Conservation (phyloP, 495 filamentous ascomycete genomes). For the Xylaria flabelliformis region DNA sequence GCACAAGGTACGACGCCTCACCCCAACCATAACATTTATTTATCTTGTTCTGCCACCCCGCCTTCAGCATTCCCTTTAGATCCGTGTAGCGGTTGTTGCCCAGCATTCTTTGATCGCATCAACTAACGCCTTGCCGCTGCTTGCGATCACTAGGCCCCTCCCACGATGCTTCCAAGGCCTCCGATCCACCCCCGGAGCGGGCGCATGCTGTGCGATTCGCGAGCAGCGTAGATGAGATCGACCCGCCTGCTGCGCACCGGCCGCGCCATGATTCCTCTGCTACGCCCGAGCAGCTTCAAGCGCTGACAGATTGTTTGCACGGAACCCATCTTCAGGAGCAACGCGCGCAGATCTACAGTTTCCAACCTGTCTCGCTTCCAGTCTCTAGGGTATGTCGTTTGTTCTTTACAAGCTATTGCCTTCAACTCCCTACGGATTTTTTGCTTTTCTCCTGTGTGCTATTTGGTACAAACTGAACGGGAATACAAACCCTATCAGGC, state of each 20-base stretch:
- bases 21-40: background rate
- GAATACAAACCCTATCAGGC: background rate
- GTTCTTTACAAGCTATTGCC: background rate
- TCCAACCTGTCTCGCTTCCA: conserved; percentile 88
- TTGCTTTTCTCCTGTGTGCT: conserved; percentile 1
- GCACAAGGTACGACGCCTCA: conserved; percentile 18
- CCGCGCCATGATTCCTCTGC: conserved; percentile 49
- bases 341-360: conserved; percentile 83
- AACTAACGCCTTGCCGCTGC: conserved; percentile 27
- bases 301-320: conserved; percentile 73
- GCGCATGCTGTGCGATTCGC: conserved; percentile 78
- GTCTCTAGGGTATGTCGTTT: conserved; percentile 69
- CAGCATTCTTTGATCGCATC: conserved; percentile 21
- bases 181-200: conserved; percentile 37
- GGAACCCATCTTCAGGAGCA: conserved; percentile 77
- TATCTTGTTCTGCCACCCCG: conserved; percentile 21
- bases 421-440: background rate
- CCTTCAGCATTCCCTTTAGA: background rate
- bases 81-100: background rate
- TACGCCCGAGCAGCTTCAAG: conserved; percentile 70
- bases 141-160: conserved; percentile 36
- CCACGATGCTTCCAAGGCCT: conserved; percentile 31
- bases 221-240: conserved; percentile 75
- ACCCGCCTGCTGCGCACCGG: conserved; percentile 51
- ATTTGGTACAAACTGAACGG: background rate